A percentile compares a stretch with the other conserved stretches of the same genome.
These are phyloP conservation scores for Prosopis cineraria DNA, from an alignment of 306 rosid species.

Conservation along the genomic window DNA sequence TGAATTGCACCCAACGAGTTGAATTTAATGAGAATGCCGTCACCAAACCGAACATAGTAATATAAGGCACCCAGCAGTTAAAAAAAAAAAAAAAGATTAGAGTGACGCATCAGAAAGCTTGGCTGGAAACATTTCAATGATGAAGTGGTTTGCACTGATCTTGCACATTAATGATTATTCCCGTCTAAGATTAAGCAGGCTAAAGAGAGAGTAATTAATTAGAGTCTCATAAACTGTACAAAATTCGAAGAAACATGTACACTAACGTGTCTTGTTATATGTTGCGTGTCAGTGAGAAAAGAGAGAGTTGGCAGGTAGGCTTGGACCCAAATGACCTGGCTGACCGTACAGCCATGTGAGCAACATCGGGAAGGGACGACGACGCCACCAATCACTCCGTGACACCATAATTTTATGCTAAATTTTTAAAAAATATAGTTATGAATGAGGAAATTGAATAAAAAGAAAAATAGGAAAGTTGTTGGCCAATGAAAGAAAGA, in stretches of 20 bases:
- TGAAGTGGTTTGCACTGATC: not conserved
- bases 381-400: slow-evolving; percentile 45
- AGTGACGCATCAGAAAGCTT: not conserved
- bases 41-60: not conserved
- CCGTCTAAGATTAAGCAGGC: not conserved
- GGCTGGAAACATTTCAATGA: not conserved
- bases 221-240: too few relatives aligned
- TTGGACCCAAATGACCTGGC: slow-evolving; percentile 23
- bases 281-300: not conserved
- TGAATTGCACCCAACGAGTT: not conserved
- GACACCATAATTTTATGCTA: not conserved
- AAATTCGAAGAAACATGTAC: too few relatives aligned
- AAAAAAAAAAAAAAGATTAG: not conserved
- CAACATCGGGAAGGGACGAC: not conserved
- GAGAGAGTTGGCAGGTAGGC: not conserved
- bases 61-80: not conserved
- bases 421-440: not conserved
- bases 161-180: not conserved
- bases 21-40: not conserved
- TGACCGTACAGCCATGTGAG: slow-evolving; percentile 37
- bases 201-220: too few relatives aligned
- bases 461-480: slow-evolving; percentile 19
- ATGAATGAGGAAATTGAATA: too few relatives aligned
- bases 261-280: too few relatives aligned
- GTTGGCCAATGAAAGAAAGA: slow-evolving; percentile 14